These are phyloP conservation scores for Hordeum marinum DNA, from an alignment of 176 grass and related monocot species.

Conservation along the genomic window DNA sequence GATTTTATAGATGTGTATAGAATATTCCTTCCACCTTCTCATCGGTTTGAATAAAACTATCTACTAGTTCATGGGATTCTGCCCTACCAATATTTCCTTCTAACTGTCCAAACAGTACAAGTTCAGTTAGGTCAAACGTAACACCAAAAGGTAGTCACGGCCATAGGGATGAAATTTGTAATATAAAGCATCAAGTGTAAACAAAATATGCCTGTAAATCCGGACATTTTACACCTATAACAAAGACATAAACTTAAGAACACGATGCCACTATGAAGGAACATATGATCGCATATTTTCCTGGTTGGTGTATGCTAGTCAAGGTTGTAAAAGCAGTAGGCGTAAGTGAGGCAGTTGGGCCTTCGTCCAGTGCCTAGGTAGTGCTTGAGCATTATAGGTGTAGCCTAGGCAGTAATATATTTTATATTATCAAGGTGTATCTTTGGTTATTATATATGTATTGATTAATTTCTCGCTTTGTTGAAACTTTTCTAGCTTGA, in stretches of 20 bases:
- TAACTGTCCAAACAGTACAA: constrained; percentile 61
- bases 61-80: constrained; percentile 52
- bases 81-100: constrained; percentile 51
- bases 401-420: no score
- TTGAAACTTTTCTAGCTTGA: no score
- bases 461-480: no score
- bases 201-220: not conserved
- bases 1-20: constrained; percentile 74
- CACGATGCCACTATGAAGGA: no score
- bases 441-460: no score
- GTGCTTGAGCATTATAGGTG: no score
- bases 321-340: no score
- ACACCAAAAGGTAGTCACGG: constrained; percentile 71
- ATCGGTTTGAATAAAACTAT: constrained; percentile 78
- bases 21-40: constrained; percentile 64
- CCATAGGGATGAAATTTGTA: constrained; percentile 63
- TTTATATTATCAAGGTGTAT: no score
- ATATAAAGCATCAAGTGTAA: not conserved
- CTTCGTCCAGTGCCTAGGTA: no score
- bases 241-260: not conserved
- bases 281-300: no score
- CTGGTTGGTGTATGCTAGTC: no score
- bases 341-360: no score
- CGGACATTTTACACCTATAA: not conserved
- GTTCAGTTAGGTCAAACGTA: constrained; percentile 80